These are phyloP conservation scores for Mortierella polycephala DNA, from an alignment of 371 early-diverging fungal species.

Conservation along the genomic window DNA sequence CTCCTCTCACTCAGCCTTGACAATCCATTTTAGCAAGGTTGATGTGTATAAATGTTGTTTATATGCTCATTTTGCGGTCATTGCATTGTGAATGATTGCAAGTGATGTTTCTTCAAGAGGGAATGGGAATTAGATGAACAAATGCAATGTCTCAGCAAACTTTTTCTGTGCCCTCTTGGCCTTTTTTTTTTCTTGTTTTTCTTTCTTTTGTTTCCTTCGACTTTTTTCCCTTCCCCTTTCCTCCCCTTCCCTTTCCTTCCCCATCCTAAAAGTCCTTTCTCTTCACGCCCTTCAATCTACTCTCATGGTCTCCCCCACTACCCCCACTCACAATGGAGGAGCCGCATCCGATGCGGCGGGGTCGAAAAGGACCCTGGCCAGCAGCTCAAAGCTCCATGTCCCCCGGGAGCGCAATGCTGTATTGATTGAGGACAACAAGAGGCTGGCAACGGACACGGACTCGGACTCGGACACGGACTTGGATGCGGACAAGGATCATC, in stretches of 20 bases:
- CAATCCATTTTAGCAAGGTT: no score
- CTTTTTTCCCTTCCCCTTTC: slow-evolving; percentile 1
- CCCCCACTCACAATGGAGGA: slow-evolving; percentile 46
- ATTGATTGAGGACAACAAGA: slow-evolving; percentile 52
- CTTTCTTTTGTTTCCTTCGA: slow-evolving; percentile 1
- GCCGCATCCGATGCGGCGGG: slow-evolving; percentile 7
- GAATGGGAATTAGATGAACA: no score
- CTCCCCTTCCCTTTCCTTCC: neutral
- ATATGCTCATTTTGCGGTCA: no score
- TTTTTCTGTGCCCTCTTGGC: neutral
- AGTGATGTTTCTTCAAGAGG: no score
- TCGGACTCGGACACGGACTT: slow-evolving; percentile 15
- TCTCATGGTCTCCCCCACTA: slow-evolving; percentile 23
- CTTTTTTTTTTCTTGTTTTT: neutral
- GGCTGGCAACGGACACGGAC: slow-evolving; percentile 23
- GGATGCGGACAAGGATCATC: slow-evolving; percentile 16
- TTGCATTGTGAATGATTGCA: no score
- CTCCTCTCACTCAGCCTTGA: no score
- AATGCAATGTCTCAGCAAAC: neutral
- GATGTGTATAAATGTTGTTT: no score
- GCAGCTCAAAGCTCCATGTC: slow-evolving; percentile 47
- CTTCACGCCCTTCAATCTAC: slow-evolving; percentile 21
- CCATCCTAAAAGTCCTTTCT: slow-evolving; percentile 21
- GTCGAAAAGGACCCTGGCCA: slow-evolving; percentile 20
- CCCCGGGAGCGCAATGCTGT: neutral